Percentiles rank a stretch among this genome's conserved stretches.
These are phyloP conservation scores for Penicillium sp. DNA, from an alignment of 2,329 filamentous ascomycete species.

Conservation along the genomic window DNA sequence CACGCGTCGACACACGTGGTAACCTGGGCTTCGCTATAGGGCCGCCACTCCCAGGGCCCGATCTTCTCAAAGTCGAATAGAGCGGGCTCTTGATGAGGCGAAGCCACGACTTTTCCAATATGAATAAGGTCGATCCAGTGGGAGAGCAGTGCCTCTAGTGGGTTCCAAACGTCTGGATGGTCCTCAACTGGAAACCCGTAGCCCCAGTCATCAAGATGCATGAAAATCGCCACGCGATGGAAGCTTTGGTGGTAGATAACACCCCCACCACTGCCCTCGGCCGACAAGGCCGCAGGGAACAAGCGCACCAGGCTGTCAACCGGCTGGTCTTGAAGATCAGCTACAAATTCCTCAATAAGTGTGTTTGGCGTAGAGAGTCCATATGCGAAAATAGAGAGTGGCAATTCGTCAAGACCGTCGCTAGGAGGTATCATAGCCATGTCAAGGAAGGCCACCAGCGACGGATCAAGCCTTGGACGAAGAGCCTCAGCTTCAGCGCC, in stretches of 20 bases:
- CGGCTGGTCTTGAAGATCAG: conserved; percentile 19
- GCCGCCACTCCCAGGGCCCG: too few species aligned
- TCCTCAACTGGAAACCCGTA: conserved; percentile 14
- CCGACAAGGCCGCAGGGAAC: conserved; percentile 19
- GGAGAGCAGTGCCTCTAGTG: conserved; percentile 18
- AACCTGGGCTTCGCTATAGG: too few species aligned
- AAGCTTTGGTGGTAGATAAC: conserved; percentile 25
- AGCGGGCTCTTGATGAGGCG: conserved; percentile 16
- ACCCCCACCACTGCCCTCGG: conserved; percentile 20
- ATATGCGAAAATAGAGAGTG: conserved; percentile 24
- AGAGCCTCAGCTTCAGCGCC: too few species aligned
- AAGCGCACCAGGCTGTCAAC: conserved; percentile 23
- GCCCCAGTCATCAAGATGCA: conserved; percentile 4
- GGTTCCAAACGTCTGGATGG: conserved; percentile 13
- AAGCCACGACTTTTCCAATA: conserved; percentile 13
- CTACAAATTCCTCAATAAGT: conserved; percentile 21
- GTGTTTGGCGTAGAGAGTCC: conserved; percentile 15
- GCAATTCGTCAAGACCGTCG: conserved; percentile 14
- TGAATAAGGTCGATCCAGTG: conserved; percentile 18
- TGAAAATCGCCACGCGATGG: too few species aligned
- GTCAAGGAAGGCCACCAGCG: conserved; percentile 13
- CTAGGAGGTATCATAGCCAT: conserved; percentile 14
- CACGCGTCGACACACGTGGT: too few species aligned
- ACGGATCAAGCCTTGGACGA: not conserved
- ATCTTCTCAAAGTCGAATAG: conserved; percentile 15